These are phyloP conservation scores for Gloeostereum incarnatum DNA, from an alignment of 768 basidiomycete species.

Conservation along the genomic window DNA sequence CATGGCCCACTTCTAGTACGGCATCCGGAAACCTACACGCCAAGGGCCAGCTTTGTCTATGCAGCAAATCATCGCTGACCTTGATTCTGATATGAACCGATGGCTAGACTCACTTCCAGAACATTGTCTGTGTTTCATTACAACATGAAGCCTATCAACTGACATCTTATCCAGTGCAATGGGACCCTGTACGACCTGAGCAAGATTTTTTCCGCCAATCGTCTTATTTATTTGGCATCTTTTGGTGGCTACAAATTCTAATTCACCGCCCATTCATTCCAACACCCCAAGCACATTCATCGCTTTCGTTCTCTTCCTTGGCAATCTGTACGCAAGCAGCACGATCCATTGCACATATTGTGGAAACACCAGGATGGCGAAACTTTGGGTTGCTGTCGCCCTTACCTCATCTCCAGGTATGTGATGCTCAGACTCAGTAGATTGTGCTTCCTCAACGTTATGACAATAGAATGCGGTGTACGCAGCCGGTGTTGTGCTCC, in stretches of 20 bases:
- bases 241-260: slow-evolving; percentile 7
- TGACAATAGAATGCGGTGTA: slow-evolving; percentile 23
- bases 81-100: slow-evolving; percentile 40
- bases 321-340: slow-evolving; percentile 9
- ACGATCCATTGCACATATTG: slow-evolving; percentile 3
- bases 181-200: slow-evolving; percentile 7
- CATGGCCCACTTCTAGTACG: slow-evolving; percentile 22
- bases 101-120: slow-evolving; percentile 41
- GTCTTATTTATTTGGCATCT: slow-evolving; percentile 5
- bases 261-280: slow-evolving; percentile 8
- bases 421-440: slow-evolving; percentile 6
- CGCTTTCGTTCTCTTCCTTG: slow-evolving; percentile 8
- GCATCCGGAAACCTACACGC: slow-evolving; percentile 31
- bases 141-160: neutral
- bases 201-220: slow-evolving; percentile 8
- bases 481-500: slow-evolving; percentile 40
- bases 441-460: slow-evolving; percentile 3
- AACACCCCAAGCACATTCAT: slow-evolving; percentile 5
- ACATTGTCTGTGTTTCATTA: slow-evolving; percentile 18
- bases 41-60: slow-evolving; percentile 19
- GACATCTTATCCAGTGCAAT: slow-evolving; percentile 4
- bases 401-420: slow-evolving; percentile 26
- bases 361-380: neutral
- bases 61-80: slow-evolving; percentile 33
- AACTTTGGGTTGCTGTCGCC: slow-evolving; percentile 13